A percentile compares a stretch with the other conserved stretches of the same genome.
phyloP scores from a whole-genome alignment of 2,329 filamentous ascomycete species.

The Pestalotiopsis sp. region DNA sequence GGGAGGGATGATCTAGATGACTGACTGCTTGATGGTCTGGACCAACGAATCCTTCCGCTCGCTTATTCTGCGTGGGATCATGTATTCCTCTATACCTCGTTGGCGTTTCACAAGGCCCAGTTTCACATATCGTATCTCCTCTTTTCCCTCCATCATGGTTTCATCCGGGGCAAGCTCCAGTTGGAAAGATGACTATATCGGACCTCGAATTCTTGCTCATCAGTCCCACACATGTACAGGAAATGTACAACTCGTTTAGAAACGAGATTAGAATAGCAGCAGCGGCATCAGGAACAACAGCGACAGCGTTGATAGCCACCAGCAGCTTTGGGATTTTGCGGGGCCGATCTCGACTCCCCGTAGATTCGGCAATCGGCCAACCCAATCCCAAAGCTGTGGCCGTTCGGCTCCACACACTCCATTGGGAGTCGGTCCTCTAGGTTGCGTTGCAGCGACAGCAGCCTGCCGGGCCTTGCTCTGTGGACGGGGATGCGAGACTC shows the following conservation, averaged over 20 bases:
- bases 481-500: conserved; percentile 1
- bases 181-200: not conserved
- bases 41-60: not conserved
- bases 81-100: not conserved
- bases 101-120: not conserved
- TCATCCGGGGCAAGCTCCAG: not conserved
- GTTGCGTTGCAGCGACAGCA: conserved; percentile 2
- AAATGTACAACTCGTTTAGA: not conserved
- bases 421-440: conserved; percentile 23
- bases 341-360: conserved; percentile 30
- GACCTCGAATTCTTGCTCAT: not conserved
- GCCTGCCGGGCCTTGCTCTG: not conserved
- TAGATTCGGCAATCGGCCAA: conserved; percentile 31
- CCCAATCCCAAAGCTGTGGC: conserved; percentile 20
- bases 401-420: conserved; percentile 28
- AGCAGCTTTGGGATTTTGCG: conserved; percentile 15
- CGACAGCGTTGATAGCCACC: not conserved
- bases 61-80: not conserved
- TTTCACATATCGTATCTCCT: not conserved
- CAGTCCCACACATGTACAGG: not conserved
- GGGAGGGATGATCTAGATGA: not conserved
- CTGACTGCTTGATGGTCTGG: not conserved
- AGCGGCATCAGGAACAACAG: not conserved
- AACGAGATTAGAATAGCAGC: not conserved
- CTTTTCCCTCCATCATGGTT: not conserved